phyloP scores from a whole-genome alignment of 768 basidiomycete genomes.

The Leccinum disarticulatum region DNA sequence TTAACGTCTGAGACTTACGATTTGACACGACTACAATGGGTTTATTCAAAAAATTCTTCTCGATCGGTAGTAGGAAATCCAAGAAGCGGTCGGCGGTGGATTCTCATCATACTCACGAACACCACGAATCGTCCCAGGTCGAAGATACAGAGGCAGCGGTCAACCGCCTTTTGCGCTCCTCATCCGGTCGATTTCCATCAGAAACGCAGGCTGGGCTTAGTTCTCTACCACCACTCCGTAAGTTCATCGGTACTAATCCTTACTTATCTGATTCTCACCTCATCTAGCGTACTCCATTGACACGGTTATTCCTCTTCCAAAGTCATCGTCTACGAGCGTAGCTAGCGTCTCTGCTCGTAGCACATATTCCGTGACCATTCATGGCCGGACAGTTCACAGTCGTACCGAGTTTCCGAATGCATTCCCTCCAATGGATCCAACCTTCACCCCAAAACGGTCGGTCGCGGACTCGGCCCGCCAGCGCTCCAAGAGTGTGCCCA shows the following conservation, averaged over 20 bases:
- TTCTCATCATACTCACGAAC: slow-evolving; percentile 22
- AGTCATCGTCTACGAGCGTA: slow-evolving; percentile 51
- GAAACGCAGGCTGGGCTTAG: slow-evolving; percentile 56
- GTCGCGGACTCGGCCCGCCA: slow-evolving; percentile 28
- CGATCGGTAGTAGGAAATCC: slow-evolving; percentile 63
- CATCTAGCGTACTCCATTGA: slow-evolving; percentile 66
- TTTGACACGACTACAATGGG: slow-evolving; percentile 49
- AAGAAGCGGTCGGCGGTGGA: slow-evolving; percentile 40
- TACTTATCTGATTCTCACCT: background rate
- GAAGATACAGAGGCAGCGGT: slow-evolving; percentile 48
- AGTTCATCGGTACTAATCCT: slow-evolving; percentile 31
- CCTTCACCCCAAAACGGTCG: slow-evolving; percentile 28
- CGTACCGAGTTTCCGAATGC: slow-evolving; percentile 67
- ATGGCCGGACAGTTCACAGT: slow-evolving; percentile 56
- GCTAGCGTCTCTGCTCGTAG: slow-evolving; percentile 54
- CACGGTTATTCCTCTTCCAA: slow-evolving; percentile 48
- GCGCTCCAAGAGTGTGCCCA: slow-evolving; percentile 35
- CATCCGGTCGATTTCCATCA: slow-evolving; percentile 64
- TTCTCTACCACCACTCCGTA: slow-evolving; percentile 68
- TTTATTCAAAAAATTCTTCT: slow-evolving; percentile 69
- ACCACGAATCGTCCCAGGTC: slow-evolving; percentile 23
- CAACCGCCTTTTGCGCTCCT: slow-evolving; percentile 62
- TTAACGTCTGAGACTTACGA: slow-evolving; percentile 32
- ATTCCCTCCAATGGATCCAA: slow-evolving; percentile 42
- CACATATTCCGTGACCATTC: slow-evolving; percentile 74